Evolutionary conservation across 2,329 filamentous ascomycete species (phyloP), one percentile per base, ranked within the genome.

Genomic region (Alternaria burnsii): DNA sequence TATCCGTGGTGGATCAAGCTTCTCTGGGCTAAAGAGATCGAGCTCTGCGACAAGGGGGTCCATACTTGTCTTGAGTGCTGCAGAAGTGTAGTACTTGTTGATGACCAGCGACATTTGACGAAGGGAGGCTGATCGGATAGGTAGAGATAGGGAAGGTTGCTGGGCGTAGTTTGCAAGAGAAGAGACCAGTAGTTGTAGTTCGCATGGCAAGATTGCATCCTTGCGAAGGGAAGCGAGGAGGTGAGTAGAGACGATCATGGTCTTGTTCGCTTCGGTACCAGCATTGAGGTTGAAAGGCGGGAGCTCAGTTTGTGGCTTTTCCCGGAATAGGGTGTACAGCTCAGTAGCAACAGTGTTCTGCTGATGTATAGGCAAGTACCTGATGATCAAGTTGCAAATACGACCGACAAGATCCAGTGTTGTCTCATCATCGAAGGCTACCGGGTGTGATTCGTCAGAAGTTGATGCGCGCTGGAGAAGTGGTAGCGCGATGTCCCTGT

Each of bases 401-500:
- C 86, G 82, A 22, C 88, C 88, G 18, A 89, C 81, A 7, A 87
- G 81, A 59, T 90, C 87, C 8, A 89, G 76, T 7, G 86, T 83
- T 5, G 78, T 76, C 52, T 85, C 81, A 64, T 89, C 83, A 32
- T 79, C 68, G 38, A 80, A 76, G 10, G 72, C 70, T 42, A 65
- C 59, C 11, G 71, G 71, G 42, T 78, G 75, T 2, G 74, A 72
- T 6, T 62, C 61, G 36, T 75, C 68, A 3, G 73, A 71, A 28
- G 75, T 77, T 6, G 76, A 75, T 22, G 78, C 68, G 28, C 80
- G 75, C 40, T 73, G 64, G 12, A 83, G 61, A 18, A 84, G 71
- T 16, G 82, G 80, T 18, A 82, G 70, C 4, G 80, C 79, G 40
- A 83, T 80, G 28, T 83, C 81, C n/a, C 79, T 74, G 67, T 81